Conservation (phyloP, 257 asterid genomes). For the Plantago ovata region DNA sequence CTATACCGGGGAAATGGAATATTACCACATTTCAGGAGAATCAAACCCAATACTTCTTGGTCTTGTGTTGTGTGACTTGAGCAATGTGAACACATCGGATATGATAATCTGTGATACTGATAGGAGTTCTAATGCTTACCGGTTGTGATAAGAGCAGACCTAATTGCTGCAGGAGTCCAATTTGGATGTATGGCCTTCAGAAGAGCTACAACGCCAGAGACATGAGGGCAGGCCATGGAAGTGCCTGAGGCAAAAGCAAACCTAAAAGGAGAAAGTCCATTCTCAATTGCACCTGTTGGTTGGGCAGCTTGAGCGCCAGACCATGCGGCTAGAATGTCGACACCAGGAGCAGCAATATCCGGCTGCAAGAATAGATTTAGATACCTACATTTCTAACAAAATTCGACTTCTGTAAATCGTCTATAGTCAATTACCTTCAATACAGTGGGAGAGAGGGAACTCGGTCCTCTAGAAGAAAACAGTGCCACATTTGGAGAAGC, state of each 20-base stretch:
- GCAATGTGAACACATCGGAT: not conserved
- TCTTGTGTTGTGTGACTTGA: no score
- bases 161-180: slow-evolving; percentile 44
- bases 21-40: no score
- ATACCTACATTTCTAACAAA: not conserved
- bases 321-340: slow-evolving; percentile 35
- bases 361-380: slow-evolving; percentile 25
- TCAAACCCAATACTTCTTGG: no score
- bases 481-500: slow-evolving; percentile 32
- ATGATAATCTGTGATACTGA: not conserved
- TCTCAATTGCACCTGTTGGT: slow-evolving; percentile 12
- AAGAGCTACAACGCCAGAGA: slow-evolving; percentile 38
- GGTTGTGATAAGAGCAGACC: slow-evolving; percentile 36
- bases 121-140: slow-evolving; percentile 17
- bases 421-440: slow-evolving; percentile 23
- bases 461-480: slow-evolving; percentile 44
- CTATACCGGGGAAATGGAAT: no score
- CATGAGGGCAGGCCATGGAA: slow-evolving; percentile 47
- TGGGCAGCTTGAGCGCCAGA: slow-evolving; percentile 27
- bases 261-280: slow-evolving; percentile 14
- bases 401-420: not conserved
- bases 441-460: slow-evolving; percentile 32
- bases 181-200: slow-evolving; percentile 30
- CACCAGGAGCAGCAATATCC: slow-evolving; percentile 38
- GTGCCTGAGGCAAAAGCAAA: slow-evolving; percentile 36